phyloP scores from a whole-genome alignment of 306 rosid genomes.

The Astragalus glycyphyllos region DNA sequence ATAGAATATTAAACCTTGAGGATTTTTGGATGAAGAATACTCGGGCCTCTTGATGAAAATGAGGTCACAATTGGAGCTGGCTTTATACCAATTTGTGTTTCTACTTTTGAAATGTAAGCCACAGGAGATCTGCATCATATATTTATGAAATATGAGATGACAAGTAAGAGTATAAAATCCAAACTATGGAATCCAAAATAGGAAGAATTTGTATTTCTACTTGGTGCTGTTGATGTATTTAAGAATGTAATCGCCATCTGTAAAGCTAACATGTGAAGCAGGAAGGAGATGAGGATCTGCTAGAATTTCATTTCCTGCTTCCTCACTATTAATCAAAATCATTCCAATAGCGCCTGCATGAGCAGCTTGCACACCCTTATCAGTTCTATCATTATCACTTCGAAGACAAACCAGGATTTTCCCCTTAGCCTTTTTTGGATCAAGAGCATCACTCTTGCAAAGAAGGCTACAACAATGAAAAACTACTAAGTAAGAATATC shows the following conservation, averaged over 20 bases:
- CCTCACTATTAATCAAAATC: constrained; percentile 53
- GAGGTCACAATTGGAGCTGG: constrained; percentile 64
- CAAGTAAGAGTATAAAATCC: too few species aligned
- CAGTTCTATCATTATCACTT: constrained; percentile 39
- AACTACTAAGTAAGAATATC: not conserved
- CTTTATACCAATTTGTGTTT: constrained; percentile 46
- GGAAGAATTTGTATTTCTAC: too few species aligned
- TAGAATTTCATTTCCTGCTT: not conserved
- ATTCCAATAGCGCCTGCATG: constrained; percentile 69
- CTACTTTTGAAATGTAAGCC: constrained; percentile 54
- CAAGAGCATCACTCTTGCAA: constrained; percentile 53
- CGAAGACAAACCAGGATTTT: constrained; percentile 68
- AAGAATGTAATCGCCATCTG: constrained; percentile 43
- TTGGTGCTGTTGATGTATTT: constrained; percentile 54
- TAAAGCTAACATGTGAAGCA: constrained; percentile 50
- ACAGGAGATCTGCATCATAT: constrained; percentile 50
- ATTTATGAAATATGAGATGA: too few species aligned
- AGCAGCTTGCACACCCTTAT: constrained; percentile 50
- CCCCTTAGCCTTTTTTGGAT: constrained; percentile 60
- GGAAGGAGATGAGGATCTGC: constrained; percentile 63
- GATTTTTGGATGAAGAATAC: constrained; percentile 41
- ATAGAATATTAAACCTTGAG: constrained; percentile 61
- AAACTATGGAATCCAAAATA: too few species aligned
- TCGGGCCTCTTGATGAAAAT: constrained; percentile 89
- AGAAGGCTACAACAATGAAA: constrained; percentile 43